A percentile compares a stretch with the other conserved stretches of the same genome.
Evolutionary conservation across 371 early-diverging fungal species (phyloP).

Genomic region (Basidiobolus meristosporus): DNA sequence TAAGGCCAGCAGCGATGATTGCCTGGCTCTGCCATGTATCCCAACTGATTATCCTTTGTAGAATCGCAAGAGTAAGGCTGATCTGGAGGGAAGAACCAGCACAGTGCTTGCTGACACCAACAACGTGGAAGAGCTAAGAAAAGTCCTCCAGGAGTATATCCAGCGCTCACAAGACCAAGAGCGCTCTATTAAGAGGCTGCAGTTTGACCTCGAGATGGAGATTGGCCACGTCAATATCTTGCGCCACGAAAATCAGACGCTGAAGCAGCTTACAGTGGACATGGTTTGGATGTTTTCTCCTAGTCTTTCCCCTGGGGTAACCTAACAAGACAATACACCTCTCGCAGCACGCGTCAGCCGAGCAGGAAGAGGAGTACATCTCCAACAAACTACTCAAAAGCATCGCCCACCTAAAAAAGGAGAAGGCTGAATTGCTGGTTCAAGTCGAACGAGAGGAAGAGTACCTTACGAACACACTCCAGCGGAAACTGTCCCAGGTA

Average conservation of each 20-base stretch:
- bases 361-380: conserved; percentile 52
- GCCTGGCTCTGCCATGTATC: too few relatives aligned
- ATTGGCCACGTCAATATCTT: conserved; percentile 43
- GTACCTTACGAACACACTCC: conserved; percentile 49
- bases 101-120: too few relatives aligned
- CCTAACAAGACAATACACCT: not conserved
- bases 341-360: conserved; percentile 24
- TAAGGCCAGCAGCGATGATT: too few relatives aligned
- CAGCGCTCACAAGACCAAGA: not conserved
- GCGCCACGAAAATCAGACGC: conserved; percentile 35
- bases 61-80: too few relatives aligned
- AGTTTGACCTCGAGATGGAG: conserved; percentile 45
- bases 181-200: conserved; percentile 20
- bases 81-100: too few relatives aligned
- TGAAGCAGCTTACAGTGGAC: conserved; percentile 35
- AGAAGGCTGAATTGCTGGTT: conserved; percentile 38
- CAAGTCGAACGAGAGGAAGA: conserved; percentile 60
- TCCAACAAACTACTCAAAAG: conserved; percentile 41
- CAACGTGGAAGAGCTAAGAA: not conserved
- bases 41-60: too few relatives aligned
- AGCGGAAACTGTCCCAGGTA: conserved; percentile 43
- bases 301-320: not conserved
- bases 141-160: not conserved
- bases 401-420: conserved; percentile 43
- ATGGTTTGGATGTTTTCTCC: conserved; percentile 16